These are phyloP conservation scores for Yamadazyma dushanensis DNA, from an alignment of 1,139 yeast genomes.

Conservation along the genomic window DNA sequence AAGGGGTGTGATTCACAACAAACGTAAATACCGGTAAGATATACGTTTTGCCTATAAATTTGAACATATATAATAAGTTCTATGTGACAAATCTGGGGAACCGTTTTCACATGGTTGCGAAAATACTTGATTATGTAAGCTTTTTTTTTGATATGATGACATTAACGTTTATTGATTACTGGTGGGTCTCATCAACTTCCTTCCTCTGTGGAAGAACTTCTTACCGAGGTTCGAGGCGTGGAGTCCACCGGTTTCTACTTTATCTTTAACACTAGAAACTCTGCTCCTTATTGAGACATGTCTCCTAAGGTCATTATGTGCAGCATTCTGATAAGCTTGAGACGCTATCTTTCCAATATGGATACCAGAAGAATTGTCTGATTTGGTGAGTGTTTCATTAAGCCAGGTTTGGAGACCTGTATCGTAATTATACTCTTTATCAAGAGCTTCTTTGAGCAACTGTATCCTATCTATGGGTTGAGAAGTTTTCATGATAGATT, in stretches of 20 bases:
- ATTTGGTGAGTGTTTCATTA: constrained; percentile 35
- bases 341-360: constrained; percentile 49
- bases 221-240: constrained; percentile 46
- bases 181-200: constrained; percentile 35
- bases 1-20: constrained; percentile 53
- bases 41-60: constrained; percentile 9
- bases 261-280: constrained; percentile 45
- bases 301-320: constrained; percentile 45
- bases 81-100: neutral
- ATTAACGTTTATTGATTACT: no score
- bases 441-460: constrained; percentile 41
- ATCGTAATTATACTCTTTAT: constrained; percentile 39
- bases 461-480: constrained; percentile 45
- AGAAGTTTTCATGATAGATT: constrained; percentile 41
- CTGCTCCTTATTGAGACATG: constrained; percentile 43
- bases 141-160: no score
- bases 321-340: constrained; percentile 48
- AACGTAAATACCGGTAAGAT: constrained; percentile 26
- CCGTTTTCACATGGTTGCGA: constrained; percentile 1
- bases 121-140: neutral
- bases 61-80: neutral
- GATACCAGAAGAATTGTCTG: constrained; percentile 34
- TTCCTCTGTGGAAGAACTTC: constrained; percentile 41
- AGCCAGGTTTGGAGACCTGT: constrained; percentile 54
- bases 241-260: constrained; percentile 42